phyloP scores from a whole-genome alignment of 345 rosid species.

The Heritiera fomes region DNA sequence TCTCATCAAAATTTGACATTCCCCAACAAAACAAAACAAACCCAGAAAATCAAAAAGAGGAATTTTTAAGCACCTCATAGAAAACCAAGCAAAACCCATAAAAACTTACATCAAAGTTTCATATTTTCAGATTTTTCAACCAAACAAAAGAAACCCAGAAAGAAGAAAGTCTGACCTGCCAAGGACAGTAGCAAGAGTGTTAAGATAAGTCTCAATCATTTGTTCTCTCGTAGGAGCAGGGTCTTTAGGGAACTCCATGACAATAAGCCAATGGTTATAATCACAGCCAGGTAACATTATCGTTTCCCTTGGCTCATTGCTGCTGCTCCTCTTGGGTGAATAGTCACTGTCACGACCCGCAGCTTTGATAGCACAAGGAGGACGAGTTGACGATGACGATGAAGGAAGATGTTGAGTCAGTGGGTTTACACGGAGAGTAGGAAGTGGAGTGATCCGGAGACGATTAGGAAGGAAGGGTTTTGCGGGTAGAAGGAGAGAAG shows the following conservation, averaged over 20 bases:
- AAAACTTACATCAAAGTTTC: neutral
- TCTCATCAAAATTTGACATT: neutral
- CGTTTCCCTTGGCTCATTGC: conserved; percentile 78
- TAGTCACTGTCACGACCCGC: conserved; percentile 60
- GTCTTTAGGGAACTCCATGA: conserved; percentile 96
- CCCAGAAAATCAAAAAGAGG: neutral
- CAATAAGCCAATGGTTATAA: conserved; percentile 95
- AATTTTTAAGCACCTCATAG: neutral
- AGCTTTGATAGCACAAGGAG: conserved; percentile 36
- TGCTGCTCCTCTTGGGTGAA: conserved; percentile 69
- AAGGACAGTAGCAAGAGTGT: conserved; percentile 81
- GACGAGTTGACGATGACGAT: conserved; percentile 22
- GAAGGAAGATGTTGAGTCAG: conserved; percentile 19
- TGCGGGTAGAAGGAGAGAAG: conserved; percentile 48
- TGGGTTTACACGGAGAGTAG: conserved; percentile 26
- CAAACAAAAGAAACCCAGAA: neutral
- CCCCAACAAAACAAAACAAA: neutral
- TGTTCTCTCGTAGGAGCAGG: conserved; percentile 92
- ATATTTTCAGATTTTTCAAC: neutral
- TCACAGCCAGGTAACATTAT: conserved; percentile 94
- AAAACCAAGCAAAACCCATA: neutral
- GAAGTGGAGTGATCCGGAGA: conserved; percentile 5
- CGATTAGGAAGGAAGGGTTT: conserved; percentile 27
- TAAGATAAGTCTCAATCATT: conserved; percentile 92
- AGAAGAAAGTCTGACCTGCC: conserved; percentile 53